These are phyloP conservation scores for Santalum album DNA, from an alignment of 164 flowering plant species.

Conservation along the genomic window DNA sequence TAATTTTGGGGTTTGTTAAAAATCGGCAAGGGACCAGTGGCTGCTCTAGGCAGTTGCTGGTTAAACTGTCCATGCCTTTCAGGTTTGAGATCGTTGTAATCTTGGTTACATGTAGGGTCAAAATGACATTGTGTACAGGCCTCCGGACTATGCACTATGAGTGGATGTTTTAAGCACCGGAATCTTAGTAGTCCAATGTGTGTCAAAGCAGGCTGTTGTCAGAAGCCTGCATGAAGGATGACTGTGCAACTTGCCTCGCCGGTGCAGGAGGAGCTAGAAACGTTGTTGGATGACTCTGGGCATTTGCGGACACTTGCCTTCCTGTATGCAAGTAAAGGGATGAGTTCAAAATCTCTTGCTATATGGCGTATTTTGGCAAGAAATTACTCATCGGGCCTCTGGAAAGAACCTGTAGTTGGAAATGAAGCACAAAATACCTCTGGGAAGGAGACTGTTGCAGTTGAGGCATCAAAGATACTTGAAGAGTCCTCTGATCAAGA, in stretches of 20 bases:
- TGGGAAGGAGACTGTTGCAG: conserved; percentile 61
- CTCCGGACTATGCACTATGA: conserved; percentile 34
- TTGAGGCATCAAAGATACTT: conserved; percentile 85
- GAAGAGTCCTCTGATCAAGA: conserved; percentile 80
- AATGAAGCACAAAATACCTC: conserved; percentile 19
- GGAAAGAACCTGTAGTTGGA: conserved; percentile 39
- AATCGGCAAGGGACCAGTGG: background rate
- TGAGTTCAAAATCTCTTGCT: conserved; percentile 71
- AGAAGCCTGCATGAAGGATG: conserved; percentile 66
- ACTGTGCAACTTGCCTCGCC: conserved; percentile 61
- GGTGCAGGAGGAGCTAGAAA: conserved; percentile 99
- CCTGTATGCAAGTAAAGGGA: conserved; percentile 83
- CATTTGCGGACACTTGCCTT: conserved; percentile 91
- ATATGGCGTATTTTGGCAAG: conserved; percentile 75
- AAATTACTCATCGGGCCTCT: conserved; percentile 52
- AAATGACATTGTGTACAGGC: conserved; percentile 18
- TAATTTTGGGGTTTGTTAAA: background rate
- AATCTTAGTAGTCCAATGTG: conserved; percentile 49
- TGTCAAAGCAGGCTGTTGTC: conserved; percentile 39
- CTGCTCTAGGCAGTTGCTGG: conserved; percentile 1
- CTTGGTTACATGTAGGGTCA: conserved; percentile 9
- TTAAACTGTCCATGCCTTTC: background rate
- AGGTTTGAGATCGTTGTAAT: conserved; percentile 10
- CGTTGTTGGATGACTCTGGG: conserved; percentile 79
- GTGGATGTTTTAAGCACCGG: conserved; percentile 35